These are phyloP conservation scores for Zoysia pacifica DNA, from an alignment of 176 grass and related monocot species.

Conservation along the genomic window DNA sequence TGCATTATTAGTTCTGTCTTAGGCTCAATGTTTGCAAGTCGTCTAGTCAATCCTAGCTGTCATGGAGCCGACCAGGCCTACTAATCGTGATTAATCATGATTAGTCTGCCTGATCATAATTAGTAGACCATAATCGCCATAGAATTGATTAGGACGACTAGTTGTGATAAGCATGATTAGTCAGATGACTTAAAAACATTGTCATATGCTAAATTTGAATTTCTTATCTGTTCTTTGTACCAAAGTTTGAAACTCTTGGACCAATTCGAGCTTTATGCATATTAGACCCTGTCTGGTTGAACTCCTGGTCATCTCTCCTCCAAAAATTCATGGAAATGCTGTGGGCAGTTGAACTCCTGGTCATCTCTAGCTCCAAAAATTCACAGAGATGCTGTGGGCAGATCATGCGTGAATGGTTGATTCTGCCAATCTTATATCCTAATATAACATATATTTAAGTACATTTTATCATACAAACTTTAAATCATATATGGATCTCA, in stretches of 20 bases:
- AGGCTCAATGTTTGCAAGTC: no score
- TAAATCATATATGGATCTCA: background rate
- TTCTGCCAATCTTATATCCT: background rate
- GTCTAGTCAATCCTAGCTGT: no score
- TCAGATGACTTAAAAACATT: no score
- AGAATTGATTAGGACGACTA: no score
- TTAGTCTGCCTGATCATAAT: no score
- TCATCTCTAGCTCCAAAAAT: background rate
- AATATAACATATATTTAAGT: background rate
- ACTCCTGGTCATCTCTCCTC: background rate
- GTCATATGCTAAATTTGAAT: background rate
- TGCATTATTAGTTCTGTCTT: background rate
- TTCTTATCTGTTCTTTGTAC: background rate
- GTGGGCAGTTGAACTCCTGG: background rate
- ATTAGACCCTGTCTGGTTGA: background rate
- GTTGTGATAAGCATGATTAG: no score
- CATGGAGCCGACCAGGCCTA: no score
- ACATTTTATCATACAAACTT: background rate
- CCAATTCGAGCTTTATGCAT: background rate
- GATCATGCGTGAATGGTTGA: background rate
- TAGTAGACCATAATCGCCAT: no score
- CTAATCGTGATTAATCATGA: no score
- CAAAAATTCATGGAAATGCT: background rate
- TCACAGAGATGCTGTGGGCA: background rate
- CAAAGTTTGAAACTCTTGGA: no score